A percentile compares a stretch with the other conserved stretches of the same genome.
phyloP scores from a whole-genome alignment of 208 protist species.

The Porcisia hertigi region DNA sequence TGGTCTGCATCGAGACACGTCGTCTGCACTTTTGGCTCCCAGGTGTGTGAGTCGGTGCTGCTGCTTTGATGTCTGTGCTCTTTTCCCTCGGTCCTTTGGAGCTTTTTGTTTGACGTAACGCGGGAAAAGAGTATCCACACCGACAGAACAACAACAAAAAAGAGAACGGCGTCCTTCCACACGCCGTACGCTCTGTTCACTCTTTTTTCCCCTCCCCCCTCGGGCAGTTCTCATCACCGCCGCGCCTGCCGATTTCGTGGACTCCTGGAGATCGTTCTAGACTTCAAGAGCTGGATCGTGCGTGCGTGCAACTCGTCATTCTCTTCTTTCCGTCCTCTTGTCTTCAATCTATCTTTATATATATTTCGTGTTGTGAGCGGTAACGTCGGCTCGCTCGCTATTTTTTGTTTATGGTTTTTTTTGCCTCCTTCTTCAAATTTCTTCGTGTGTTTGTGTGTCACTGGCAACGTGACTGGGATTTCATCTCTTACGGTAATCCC shows the following conservation, averaged over 20 bases:
- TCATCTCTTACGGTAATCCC: neutral
- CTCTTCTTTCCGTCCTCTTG: neutral
- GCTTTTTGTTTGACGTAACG: too few relatives aligned
- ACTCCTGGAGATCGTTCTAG: neutral
- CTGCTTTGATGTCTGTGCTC: too few relatives aligned
- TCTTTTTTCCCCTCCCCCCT: too few relatives aligned
- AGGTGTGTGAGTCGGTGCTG: too few relatives aligned
- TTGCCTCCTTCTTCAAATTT: neutral
- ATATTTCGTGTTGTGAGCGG: neutral
- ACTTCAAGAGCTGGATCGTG: neutral
- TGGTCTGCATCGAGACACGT: too few relatives aligned
- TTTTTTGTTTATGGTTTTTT: neutral
- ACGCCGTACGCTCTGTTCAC: too few relatives aligned
- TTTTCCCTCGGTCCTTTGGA: too few relatives aligned
- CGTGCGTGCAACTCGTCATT: neutral
- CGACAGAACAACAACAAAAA: too few relatives aligned
- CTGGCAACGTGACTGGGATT: neutral
- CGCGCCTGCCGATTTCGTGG: neutral
- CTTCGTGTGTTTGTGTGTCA: too few relatives aligned
- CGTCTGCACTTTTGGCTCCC: too few relatives aligned
- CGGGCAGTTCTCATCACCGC: neutral
- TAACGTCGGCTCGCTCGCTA: neutral
- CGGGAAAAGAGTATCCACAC: too few relatives aligned
- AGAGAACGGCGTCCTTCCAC: too few relatives aligned
- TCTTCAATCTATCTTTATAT: neutral